Conservation (phyloP, 2,329 filamentous ascomycete species). For the Talaromyces sp. region DNA sequence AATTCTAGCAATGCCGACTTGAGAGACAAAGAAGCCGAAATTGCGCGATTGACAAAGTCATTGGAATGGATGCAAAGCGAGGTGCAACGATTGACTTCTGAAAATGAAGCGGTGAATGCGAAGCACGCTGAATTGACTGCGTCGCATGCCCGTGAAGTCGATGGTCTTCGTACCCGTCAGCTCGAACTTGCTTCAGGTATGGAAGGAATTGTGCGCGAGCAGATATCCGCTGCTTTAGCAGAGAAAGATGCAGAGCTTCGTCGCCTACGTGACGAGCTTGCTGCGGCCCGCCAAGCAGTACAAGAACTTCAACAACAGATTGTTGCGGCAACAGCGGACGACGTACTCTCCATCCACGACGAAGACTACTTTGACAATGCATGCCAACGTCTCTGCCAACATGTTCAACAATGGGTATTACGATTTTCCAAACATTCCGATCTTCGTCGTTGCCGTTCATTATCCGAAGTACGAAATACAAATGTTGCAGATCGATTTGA, state of each 20-base stretch:
- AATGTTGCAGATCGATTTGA: slow-evolving; percentile 92
- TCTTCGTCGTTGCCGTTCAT: slow-evolving; percentile 78
- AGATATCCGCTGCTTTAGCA: slow-evolving; percentile 64
- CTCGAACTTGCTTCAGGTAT: slow-evolving; percentile 60
- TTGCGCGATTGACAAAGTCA: slow-evolving; percentile 74
- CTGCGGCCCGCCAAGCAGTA: slow-evolving; percentile 63
- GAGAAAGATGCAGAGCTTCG: slow-evolving; percentile 83
- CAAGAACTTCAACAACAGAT: slow-evolving; percentile 60
- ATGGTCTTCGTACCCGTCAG: slow-evolving; percentile 63
- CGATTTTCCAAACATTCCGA: slow-evolving; percentile 98
- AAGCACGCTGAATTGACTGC: slow-evolving; percentile 73
- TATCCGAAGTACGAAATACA: slow-evolving; percentile 81
- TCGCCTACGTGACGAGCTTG: slow-evolving; percentile 72
- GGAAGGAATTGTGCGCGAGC: slow-evolving; percentile 58
- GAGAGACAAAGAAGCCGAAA: slow-evolving; percentile 80
- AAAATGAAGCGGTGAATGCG: slow-evolving; percentile 74
- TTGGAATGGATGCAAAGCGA: slow-evolving; percentile 79
- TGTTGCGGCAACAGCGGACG: slow-evolving; percentile 58
- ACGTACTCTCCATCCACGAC: slow-evolving; percentile 76
- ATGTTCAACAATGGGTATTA: slow-evolving; percentile 95
- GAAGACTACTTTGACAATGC: slow-evolving; percentile 94
- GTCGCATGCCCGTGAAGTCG: slow-evolving; percentile 70
- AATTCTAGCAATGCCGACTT: slow-evolving; percentile 67
- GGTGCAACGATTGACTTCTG: slow-evolving; percentile 72
- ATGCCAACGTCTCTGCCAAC: slow-evolving; percentile 90